Base-by-base conservation (phyloP, 805 yeast genomes). In the Kodamaea restingae region DNA sequence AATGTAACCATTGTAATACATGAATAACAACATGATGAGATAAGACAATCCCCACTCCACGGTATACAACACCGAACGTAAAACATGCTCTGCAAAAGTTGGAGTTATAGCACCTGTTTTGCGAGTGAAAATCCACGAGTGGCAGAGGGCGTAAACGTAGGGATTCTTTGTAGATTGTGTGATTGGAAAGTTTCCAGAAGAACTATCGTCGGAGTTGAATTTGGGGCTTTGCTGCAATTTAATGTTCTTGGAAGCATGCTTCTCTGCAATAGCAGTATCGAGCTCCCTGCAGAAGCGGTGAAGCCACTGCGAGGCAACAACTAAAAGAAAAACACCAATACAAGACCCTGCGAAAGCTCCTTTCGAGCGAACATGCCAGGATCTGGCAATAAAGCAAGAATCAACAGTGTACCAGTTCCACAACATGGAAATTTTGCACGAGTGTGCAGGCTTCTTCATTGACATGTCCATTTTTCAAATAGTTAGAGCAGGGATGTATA, bases 341-440 rank as follows among this genome's bases (percentile, higher is more conserved):
- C 88, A 82, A 1, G 84, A 70, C n/a, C 86, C 87, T 3, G 84
- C 87, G 61, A 81, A 81, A 59, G 70, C 78, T 1, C 81, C 82
- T 40, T 63, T 64, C 2, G 79, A 63, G 11, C 58, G 66, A 32
- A 78, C 76, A 42, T 77, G 84, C 88, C 88, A 81, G 21, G 80
- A 61, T 32, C 56, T 63, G 6, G 85, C 70, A 44, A 82, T 66
- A 51, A 81, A 81, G 54, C 87, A 82, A 4, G 81, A 62, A 47
- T 81, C 80, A 20, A 80, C 67, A 0, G 84, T 79, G 48, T 78
- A 65, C 87, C 88, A 81, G 55, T 81, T 82, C 87, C 88, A 82
- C 43, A 78, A 57, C 88, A 81, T 81, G 35, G 67, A 61, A 27
- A 63, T 62, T 38, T 62, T 62, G 46, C 67, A 62, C 15, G 46